phyloP scores from a whole-genome alignment of 345 rosid species.

The Physaria fendleri region DNA sequence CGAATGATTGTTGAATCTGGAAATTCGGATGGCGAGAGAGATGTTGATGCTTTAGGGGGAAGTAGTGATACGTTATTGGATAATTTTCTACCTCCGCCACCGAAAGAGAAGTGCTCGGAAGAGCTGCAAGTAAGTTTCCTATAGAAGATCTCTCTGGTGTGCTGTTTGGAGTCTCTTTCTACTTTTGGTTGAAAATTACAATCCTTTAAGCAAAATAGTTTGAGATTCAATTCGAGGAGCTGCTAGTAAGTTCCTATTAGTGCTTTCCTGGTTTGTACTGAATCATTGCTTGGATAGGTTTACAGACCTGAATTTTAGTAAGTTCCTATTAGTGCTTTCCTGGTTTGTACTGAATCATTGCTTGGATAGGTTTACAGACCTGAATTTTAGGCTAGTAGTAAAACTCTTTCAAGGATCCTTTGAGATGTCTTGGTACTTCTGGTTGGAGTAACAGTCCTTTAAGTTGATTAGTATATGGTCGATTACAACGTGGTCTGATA shows the following conservation, averaged over 20 bases:
- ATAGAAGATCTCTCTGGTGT: not conserved
- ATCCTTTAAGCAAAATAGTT: not conserved
- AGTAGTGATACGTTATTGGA: constrained; percentile 49
- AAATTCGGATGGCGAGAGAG: constrained; percentile 35
- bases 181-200: not conserved
- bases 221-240: not conserved
- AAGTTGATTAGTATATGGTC: not conserved
- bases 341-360: not conserved
- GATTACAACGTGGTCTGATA: not conserved
- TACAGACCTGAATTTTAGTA: not conserved
- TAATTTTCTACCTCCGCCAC: constrained; percentile 64
- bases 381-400: not conserved
- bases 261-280: not conserved
- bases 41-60: constrained; percentile 32
- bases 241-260: not conserved
- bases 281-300: not conserved
- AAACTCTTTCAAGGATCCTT: too few species aligned
- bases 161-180: not conserved
- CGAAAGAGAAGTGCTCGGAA: constrained; percentile 59
- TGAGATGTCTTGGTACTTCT: too few species aligned
- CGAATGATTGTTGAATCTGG: constrained; percentile 34
- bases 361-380: not conserved
- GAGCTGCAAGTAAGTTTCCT: constrained; percentile 67
- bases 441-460: not conserved
- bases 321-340: too few species aligned